Percentiles rank a stretch among this genome's conserved stretches.
These are phyloP conservation scores for Aspergillus panamensis DNA, from an alignment of 495 filamentous ascomycete genomes.

Conservation along the genomic window DNA sequence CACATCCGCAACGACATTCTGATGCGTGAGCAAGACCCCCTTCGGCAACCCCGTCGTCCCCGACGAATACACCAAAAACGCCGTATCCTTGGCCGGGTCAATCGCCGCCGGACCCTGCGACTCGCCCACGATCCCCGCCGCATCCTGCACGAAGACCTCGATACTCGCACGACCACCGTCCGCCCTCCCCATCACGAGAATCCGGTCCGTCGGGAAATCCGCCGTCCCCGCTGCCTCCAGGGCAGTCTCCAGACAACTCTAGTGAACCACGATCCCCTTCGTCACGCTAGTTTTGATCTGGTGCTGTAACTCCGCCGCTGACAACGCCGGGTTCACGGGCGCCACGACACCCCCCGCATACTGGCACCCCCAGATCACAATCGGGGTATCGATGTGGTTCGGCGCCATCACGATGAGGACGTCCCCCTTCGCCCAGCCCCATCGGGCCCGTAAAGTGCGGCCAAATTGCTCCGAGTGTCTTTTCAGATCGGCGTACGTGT, in stretches of 20 bases:
- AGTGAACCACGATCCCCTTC: conserved; percentile 66
- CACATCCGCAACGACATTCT: conserved; percentile 69
- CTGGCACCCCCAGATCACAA: conserved; percentile 67
- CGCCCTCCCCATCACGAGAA: conserved; percentile 39
- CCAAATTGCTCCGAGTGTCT: conserved; percentile 53
- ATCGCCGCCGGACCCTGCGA: conserved; percentile 23
- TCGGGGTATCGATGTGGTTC: conserved; percentile 64
- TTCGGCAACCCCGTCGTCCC: conserved; percentile 86
- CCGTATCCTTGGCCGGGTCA: conserved; percentile 36
- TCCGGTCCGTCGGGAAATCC: conserved; percentile 55
- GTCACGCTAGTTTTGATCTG: conserved; percentile 72
- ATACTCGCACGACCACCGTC: not conserved
- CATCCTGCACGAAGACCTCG: not conserved
- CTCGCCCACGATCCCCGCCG: not conserved
- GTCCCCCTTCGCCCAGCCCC: conserved; percentile 73
- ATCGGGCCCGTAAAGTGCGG: conserved; percentile 61
- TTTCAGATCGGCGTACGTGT: not conserved
- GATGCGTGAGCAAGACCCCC: conserved; percentile 76
- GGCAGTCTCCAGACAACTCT: conserved; percentile 55
- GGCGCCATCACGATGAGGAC: conserved; percentile 61
- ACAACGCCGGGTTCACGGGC: conserved; percentile 81
- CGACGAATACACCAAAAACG: conserved; percentile 72
- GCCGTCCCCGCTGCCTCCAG: conserved; percentile 57
- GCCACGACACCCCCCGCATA: conserved; percentile 73
- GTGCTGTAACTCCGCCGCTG: conserved; percentile 70